These are phyloP conservation scores for Pisolithus tinctorius DNA, from an alignment of 768 basidiomycete species.

Conservation along the genomic window DNA sequence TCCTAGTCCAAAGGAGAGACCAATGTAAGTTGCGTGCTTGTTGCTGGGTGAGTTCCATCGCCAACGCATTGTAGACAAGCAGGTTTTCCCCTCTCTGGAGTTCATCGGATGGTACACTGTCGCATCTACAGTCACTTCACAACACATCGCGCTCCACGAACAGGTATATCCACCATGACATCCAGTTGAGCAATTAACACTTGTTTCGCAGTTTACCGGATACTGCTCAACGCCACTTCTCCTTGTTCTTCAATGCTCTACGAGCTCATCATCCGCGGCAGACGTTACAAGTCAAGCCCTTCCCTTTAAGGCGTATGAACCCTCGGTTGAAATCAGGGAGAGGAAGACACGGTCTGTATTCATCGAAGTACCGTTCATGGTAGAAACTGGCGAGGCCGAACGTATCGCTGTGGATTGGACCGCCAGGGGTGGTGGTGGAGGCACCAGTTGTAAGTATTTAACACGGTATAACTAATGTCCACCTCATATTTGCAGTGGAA, in stretches of 20 bases:
- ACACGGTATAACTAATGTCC: not conserved
- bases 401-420: conserved; percentile 98
- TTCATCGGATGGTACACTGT: conserved; percentile 98
- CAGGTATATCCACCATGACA: conserved; percentile 43
- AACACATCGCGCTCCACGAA: conserved; percentile 78
- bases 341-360: conserved; percentile 72
- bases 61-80: conserved; percentile 63
- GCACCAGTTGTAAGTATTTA: conserved; percentile 61
- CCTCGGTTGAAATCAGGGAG: conserved; percentile 79
- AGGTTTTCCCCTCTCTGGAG: conserved; percentile 96
- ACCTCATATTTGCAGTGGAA: conserved; percentile 52
- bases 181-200: conserved; percentile 2
- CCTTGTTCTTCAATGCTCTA: conserved; percentile 61
- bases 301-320: conserved; percentile 92
- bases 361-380: conserved; percentile 77
- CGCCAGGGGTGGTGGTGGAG: conserved; percentile 76
- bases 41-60: not conserved
- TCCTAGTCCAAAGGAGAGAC: conserved; percentile 75
- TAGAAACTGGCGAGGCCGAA: conserved; percentile 98
- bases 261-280: conserved; percentile 37
- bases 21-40: conserved; percentile 56
- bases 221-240: conserved; percentile 89
- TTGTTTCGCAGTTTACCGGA: conserved; percentile 56
- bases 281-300: conserved; percentile 65
- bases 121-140: conserved; percentile 61